Evolutionary conservation across 495 filamentous ascomycete species (phyloP).

Genomic region (Hypoxylon perforatum): DNA sequence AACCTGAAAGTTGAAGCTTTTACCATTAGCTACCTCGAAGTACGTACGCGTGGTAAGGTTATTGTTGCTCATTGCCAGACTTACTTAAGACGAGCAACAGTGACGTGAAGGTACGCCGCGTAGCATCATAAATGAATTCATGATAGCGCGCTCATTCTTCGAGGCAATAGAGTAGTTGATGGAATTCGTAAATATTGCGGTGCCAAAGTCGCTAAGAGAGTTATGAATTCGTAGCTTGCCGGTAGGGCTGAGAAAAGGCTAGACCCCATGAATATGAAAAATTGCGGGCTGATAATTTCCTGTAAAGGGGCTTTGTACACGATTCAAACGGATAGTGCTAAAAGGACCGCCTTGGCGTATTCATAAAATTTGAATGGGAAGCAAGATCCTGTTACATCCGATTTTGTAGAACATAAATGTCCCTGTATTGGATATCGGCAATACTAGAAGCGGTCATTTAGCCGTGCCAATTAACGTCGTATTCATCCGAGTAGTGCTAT

Average conservation of each 20-base stretch:
- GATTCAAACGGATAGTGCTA: neutral
- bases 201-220: neutral
- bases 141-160: neutral
- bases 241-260: no score
- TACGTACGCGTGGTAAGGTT: neutral
- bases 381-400: no score
- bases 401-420: no score
- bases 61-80: neutral
- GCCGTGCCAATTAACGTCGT: no score
- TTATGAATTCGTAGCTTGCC: neutral
- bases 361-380: neutral
- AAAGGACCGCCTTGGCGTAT: neutral
- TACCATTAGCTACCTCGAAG: constrained; percentile 2
- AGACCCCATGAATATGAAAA: no score
- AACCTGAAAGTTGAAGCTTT: constrained; percentile 14
- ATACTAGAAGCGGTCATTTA: no score
- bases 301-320: neutral
- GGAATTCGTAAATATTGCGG: no score
- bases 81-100: neutral
- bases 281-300: no score
- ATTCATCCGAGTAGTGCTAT: neutral
- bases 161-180: neutral
- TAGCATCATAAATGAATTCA: constrained; percentile 12
- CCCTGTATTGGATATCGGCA: no score
- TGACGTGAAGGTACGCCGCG: constrained; percentile 3